These are phyloP conservation scores for Gaeumannomyces sp. DNA, from an alignment of 2,329 filamentous ascomycete species.

Conservation along the genomic window DNA sequence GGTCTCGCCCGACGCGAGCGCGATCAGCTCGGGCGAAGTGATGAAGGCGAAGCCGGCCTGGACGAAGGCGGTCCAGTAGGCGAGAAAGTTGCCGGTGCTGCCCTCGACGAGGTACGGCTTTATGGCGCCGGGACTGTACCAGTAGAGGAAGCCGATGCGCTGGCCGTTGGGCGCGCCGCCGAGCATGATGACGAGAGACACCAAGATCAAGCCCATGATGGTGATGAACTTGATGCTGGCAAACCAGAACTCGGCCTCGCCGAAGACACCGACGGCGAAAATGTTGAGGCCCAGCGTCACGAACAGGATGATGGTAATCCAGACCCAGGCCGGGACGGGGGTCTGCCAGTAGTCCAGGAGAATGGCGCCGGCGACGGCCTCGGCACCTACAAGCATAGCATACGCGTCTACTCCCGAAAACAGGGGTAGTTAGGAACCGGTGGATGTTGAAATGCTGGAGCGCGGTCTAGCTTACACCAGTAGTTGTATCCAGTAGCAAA, in stretches of 20 bases:
- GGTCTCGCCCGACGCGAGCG: conserved; percentile 58
- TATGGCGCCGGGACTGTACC: conserved; percentile 42
- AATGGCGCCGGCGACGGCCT: conserved; percentile 57
- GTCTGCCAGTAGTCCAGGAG: conserved; percentile 57
- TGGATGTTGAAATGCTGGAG: conserved; percentile 52
- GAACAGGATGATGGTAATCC: conserved; percentile 51
- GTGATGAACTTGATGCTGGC: conserved; percentile 54
- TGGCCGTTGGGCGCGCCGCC: conserved; percentile 46
- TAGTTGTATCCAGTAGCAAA: conserved; percentile 57
- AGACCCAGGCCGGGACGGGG: conserved; percentile 46
- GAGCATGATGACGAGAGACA: conserved; percentile 49
- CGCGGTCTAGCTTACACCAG: conserved; percentile 40
- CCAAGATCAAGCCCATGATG: conserved; percentile 51
- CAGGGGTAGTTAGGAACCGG: conserved; percentile 46
- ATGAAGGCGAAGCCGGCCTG: conserved; percentile 57
- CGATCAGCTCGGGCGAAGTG: conserved; percentile 55
- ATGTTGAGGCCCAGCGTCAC: conserved; percentile 51
- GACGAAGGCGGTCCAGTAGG: conserved; percentile 51
- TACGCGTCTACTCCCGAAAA: conserved; percentile 52
- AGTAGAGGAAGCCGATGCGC: conserved; percentile 44
- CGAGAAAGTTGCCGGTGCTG: conserved; percentile 46
- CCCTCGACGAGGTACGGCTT: conserved; percentile 40
- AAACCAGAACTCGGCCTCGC: conserved; percentile 58
- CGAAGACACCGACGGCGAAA: conserved; percentile 50
- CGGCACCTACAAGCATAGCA: conserved; percentile 46